Conservation (phyloP, 2,329 filamentous ascomycete genomes). For the Ophiocordyceps camponoti-floridani region DNA sequence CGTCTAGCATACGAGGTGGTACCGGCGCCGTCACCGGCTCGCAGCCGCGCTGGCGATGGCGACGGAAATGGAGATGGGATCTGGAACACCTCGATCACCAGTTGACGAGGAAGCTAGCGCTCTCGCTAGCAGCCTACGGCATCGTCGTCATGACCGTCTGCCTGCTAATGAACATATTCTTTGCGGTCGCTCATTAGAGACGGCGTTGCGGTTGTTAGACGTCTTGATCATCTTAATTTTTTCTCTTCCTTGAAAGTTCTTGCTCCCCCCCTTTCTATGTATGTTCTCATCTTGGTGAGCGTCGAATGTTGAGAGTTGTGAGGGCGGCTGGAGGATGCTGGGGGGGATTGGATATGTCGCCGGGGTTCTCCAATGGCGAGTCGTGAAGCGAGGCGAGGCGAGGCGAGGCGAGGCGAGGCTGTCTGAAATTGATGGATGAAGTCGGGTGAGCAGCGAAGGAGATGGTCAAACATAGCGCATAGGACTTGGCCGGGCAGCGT, state of each 20-base stretch:
- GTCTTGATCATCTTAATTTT: not conserved
- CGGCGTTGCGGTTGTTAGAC: constrained; percentile 1
- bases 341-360: not conserved
- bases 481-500: not conserved
- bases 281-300: not conserved
- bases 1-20: constrained; percentile 25
- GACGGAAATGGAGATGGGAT: constrained; percentile 40
- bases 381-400: not conserved
- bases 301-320: not conserved
- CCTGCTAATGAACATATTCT: constrained; percentile 70
- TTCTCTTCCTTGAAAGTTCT: not conserved
- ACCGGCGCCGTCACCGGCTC: constrained; percentile 11
- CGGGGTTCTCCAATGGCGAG: not conserved
- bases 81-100: constrained; percentile 45
- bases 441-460: not conserved
- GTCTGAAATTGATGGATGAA: not conserved
- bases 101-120: constrained; percentile 51
- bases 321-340: not conserved
- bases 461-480: not conserved
- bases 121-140: constrained; percentile 70
- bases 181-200: constrained; percentile 42
- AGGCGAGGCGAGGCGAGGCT: not conserved
- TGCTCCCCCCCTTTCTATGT: not conserved
- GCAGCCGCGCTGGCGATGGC: constrained; percentile 27
- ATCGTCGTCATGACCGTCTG: constrained; percentile 79